These are phyloP conservation scores for Penicillium decumbens DNA, from an alignment of 2,329 filamentous ascomycete genomes.

Conservation along the genomic window DNA sequence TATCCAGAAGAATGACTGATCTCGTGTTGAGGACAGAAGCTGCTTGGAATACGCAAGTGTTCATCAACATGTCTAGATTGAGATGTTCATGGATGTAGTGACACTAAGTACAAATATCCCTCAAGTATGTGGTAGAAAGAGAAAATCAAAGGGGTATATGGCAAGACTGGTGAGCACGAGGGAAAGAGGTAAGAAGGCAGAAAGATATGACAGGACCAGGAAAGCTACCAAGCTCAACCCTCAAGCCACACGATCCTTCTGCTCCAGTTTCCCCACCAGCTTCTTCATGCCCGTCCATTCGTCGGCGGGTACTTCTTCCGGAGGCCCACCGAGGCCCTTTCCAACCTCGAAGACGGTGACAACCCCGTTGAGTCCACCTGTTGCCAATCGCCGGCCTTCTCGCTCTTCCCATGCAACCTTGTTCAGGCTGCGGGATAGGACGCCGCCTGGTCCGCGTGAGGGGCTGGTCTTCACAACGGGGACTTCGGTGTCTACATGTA, in stretches of 20 bases:
- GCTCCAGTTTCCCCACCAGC: slow-evolving; percentile 70
- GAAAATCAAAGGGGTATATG: slow-evolving; percentile 23
- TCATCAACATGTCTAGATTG: background rate
- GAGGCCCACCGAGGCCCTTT: slow-evolving; percentile 74
- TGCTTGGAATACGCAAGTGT: background rate
- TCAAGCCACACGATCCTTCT: slow-evolving; percentile 36
- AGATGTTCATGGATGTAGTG: background rate
- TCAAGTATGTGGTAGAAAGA: slow-evolving; percentile 15
- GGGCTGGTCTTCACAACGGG: slow-evolving; percentile 77
- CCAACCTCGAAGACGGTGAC: slow-evolving; percentile 88
- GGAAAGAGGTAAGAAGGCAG: slow-evolving; percentile 3
- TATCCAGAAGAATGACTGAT: too few species aligned
- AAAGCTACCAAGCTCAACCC: slow-evolving; percentile 14
- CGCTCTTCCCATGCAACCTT: slow-evolving; percentile 90
- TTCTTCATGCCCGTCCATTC: slow-evolving; percentile 95
- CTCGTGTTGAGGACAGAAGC: too few species aligned
- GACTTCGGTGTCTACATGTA: slow-evolving; percentile 87
- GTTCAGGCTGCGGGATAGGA: slow-evolving; percentile 82
- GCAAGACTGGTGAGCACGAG: slow-evolving; percentile 10
- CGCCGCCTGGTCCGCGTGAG: slow-evolving; percentile 56
- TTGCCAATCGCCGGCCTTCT: slow-evolving; percentile 80
- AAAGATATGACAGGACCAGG: background rate
- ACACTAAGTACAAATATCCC: slow-evolving; percentile 10
- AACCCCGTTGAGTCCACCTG: slow-evolving; percentile 85
- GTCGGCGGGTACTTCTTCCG: slow-evolving; percentile 74